phyloP scores from a whole-genome alignment of 2,329 filamentous ascomycete genomes.

The Aspergillus tamarii region DNA sequence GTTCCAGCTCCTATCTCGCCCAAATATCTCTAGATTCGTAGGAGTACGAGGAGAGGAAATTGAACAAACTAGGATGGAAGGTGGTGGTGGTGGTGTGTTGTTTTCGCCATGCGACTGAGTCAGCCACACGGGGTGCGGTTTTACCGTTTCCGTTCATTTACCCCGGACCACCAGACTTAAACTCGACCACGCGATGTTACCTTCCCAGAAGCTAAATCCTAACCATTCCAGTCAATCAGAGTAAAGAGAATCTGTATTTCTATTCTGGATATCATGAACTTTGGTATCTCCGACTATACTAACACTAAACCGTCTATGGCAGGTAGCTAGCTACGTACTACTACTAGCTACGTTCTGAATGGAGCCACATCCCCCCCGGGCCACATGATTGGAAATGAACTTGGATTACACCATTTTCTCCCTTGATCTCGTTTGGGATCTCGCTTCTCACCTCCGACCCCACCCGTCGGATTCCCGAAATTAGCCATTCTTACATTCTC shows the following conservation, averaged over 20 bases:
- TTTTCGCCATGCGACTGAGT: too few relatives aligned
- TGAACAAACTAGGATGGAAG: too few relatives aligned
- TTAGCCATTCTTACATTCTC: neutral
- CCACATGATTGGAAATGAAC: neutral
- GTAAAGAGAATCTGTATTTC: neutral
- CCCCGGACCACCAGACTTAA: slow-evolving; percentile 1
- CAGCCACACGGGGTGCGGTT: neutral
- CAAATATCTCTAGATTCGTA: too few relatives aligned
- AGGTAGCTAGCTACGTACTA: neutral
- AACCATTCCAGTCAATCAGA: neutral
- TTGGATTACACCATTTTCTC: slow-evolving; percentile 1
- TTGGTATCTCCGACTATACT: neutral
- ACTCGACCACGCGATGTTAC: slow-evolving; percentile 4
- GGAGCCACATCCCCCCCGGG: too few relatives aligned
- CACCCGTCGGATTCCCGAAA: slow-evolving; percentile 5
- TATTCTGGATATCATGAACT: neutral
- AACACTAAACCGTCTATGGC: neutral
- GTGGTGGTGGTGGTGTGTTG: too few relatives aligned
- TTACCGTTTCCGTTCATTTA: neutral
- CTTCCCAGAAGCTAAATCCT: neutral
- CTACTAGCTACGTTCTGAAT: neutral
- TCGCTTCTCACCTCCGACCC: neutral
- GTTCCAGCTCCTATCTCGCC: neutral
- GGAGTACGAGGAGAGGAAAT: too few relatives aligned
- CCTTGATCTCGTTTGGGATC: neutral